Evolutionary conservation across 2,329 filamentous ascomycete genomes (phyloP), one percentile per base, ranked within the genome.

Genomic region (Alternaria atra): DNA sequence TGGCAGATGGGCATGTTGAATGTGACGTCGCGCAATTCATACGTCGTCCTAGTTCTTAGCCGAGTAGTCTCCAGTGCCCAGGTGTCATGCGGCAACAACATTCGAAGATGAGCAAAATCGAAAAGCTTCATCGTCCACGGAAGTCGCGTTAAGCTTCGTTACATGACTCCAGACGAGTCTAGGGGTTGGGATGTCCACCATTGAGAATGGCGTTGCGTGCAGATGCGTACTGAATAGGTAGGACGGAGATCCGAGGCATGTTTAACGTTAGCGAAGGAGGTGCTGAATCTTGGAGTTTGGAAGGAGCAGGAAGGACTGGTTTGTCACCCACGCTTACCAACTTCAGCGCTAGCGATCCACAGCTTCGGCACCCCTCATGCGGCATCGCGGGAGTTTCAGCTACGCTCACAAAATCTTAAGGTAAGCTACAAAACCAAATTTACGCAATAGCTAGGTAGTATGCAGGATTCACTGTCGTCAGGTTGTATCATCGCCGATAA

Each of bases 351-450:
- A 60, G 58, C 35, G 53, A 3, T 25, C 35, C 35, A 34, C 46
- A 47, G 50, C 37, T 57, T 60, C 58, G 58, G 58, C 58, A 60
- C 58, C 58, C 58, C 58, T 60, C 57, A 30, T 44, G 37, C 35
- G 35, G 34, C 52, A 51, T 54, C 35, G 15, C 50, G 50, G 50
- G 23, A 47, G 55, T 54, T 54, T 58, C 55, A 53, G 30, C 32
- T 8, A n/a, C 40, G 46, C 42, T 17, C 23, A 29, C 25, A 20
- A 47, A 30, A 30, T 27, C 30, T 32, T 46, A 15, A 44, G 32
- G 29, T 34, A 32, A 29, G 43, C 15, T 23, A 39, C 46, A 39
- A 15, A 37, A 8, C 13, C 20, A 2, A 13, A 25, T 13, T 27
- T 29, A 37, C 35, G 32, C 6, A n/a, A n/a, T 25, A 20, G 20